These are phyloP conservation scores for Candolleomyces eurysporus DNA, from an alignment of 768 basidiomycete genomes.

Conservation along the genomic window DNA sequence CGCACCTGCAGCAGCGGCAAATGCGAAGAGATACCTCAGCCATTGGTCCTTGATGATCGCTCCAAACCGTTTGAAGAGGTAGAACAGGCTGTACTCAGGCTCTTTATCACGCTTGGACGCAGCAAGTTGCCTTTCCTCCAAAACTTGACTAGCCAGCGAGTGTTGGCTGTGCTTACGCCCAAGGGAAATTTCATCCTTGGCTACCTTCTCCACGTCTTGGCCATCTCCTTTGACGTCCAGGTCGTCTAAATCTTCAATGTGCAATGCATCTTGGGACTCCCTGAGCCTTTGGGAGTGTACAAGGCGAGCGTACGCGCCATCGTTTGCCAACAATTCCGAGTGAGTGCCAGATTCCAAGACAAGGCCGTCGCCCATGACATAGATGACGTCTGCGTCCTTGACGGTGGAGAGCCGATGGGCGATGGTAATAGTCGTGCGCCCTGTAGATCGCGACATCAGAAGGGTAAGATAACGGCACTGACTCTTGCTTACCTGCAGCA, in stretches of 20 bases:
- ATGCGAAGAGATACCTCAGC: constrained; percentile 57
- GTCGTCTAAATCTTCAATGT: constrained; percentile 18
- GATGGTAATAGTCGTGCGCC: constrained; percentile 79
- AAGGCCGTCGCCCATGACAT: constrained; percentile 86
- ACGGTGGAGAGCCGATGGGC: constrained; percentile 82
- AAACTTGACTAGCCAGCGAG: constrained; percentile 70
- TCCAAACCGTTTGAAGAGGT: constrained; percentile 73
- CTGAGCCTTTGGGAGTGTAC: constrained; percentile 79
- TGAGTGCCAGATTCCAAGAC: constrained; percentile 84
- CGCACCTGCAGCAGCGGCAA: constrained; percentile 48
- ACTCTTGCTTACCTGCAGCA: constrained; percentile 45
- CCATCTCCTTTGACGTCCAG: constrained; percentile 23
- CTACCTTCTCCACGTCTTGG: constrained; percentile 53
- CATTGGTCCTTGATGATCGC: constrained; percentile 58
- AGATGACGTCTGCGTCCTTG: constrained; percentile 80
- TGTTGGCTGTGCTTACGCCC: constrained; percentile 56
- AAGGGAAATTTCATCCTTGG: constrained; percentile 61
- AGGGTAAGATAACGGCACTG: constrained; percentile 18
- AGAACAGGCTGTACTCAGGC: constrained; percentile 39
- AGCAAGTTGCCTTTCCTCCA: constrained; percentile 46
- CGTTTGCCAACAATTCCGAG: constrained; percentile 55
- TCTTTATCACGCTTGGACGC: constrained; percentile 29
- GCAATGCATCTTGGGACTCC: constrained; percentile 37
- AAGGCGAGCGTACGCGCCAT: constrained; percentile 73
- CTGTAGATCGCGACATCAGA: constrained; percentile 22